phyloP scores from a whole-genome alignment of 2,329 filamentous ascomycete species.

The Pleurostoma richardsiae region DNA sequence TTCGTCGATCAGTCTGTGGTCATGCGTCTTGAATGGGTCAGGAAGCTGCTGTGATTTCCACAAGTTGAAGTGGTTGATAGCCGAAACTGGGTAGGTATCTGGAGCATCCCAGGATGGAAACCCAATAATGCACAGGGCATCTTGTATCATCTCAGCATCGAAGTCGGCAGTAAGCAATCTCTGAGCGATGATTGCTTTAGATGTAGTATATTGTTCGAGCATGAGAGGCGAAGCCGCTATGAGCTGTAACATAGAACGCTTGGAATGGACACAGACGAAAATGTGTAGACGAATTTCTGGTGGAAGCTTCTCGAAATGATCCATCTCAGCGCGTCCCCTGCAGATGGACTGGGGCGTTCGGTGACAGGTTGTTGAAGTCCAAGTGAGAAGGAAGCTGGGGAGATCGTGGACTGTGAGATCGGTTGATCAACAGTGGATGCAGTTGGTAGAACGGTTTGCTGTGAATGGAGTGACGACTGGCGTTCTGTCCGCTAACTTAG shows the following conservation, averaged over 20 bases:
- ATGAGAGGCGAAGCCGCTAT: neutral
- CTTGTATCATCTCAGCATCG: slow-evolving; percentile 7
- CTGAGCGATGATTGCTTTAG: neutral
- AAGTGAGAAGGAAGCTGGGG: no score
- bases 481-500: no score
- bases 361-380: neutral
- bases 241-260: neutral
- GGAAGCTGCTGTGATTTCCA: neutral
- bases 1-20: neutral
- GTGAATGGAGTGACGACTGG: no score
- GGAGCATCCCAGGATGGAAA: slow-evolving; percentile 1
- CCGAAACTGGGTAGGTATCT: neutral
- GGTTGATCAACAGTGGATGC: no score
- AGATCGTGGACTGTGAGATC: no score
- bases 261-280: neutral
- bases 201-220: neutral
- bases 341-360: neutral
- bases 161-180: slow-evolving; percentile 1
- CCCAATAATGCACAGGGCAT: slow-evolving; percentile 6
- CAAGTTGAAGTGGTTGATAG: neutral
- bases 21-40: neutral
- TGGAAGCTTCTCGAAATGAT: neutral
- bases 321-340: neutral
- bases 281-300: neutral
- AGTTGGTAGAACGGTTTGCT: no score